Conservation (phyloP, 2,329 filamentous ascomycete species). For the Cladosporium sp. region DNA sequence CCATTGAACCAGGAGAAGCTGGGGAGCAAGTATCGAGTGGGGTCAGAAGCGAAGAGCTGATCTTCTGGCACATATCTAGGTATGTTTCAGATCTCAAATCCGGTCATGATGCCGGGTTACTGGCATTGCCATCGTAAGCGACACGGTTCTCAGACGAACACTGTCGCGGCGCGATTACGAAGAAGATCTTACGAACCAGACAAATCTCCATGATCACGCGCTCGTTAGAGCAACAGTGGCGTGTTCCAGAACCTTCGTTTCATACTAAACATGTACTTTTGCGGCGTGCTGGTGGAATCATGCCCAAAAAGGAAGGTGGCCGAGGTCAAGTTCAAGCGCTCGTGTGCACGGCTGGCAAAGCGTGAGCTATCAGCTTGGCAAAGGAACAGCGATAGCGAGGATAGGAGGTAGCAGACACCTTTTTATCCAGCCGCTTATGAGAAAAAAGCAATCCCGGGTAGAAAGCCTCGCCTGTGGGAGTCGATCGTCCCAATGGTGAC, state of each 20-base stretch:
- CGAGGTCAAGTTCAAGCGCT: not conserved
- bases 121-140: not conserved
- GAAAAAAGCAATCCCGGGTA: not conserved
- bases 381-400: not conserved
- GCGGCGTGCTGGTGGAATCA: not conserved
- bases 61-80: no score
- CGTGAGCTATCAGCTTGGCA: not conserved
- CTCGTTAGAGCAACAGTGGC: not conserved
- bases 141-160: not conserved
- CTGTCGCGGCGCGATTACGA: not conserved
- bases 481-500: no score
- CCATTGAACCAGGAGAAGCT: not conserved
- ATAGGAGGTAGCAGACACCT: no score
- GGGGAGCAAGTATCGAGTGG: not conserved
- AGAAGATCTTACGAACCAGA: not conserved
- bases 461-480: no score
- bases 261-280: not conserved
- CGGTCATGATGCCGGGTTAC: not conserved
- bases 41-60: no score
- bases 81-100: not conserved
- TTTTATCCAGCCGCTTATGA: not conserved
- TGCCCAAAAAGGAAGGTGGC: not conserved
- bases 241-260: not conserved
- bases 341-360: not conserved
- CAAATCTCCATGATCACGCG: not conserved